Conservation (phyloP, 73 alveolate genomes). For the Paramecium bursaria region DNA sequence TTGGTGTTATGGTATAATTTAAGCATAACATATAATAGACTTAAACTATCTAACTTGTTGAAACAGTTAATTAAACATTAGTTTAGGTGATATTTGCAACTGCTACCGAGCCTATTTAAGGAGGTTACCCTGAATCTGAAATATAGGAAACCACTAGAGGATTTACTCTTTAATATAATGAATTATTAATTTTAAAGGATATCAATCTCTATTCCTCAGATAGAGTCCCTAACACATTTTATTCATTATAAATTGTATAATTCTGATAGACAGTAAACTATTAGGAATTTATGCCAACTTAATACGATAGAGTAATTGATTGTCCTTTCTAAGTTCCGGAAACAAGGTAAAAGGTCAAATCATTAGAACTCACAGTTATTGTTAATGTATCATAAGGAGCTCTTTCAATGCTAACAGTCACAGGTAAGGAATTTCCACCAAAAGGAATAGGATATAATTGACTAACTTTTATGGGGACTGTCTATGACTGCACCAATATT, state of each 20-base stretch:
- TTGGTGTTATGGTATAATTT: slow-evolving; percentile 33
- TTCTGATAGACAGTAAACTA: slow-evolving; percentile 15
- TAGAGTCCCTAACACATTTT: slow-evolving; percentile 11
- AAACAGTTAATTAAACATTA: background rate
- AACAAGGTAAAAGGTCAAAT: background rate
- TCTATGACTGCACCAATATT: slow-evolving; percentile 36
- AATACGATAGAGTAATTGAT: slow-evolving; percentile 6
- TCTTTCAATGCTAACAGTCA: background rate
- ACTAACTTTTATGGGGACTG: background rate
- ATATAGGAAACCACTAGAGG: background rate
- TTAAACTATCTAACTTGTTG: background rate
- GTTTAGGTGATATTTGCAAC: background rate
- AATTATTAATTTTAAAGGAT: background rate
- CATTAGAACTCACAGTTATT: background rate
- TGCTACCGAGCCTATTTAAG: too few relatives aligned
- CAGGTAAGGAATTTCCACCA: slow-evolving; percentile 70
- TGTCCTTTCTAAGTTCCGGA: background rate
- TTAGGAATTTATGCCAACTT: slow-evolving; percentile 8
- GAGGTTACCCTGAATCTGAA: too few relatives aligned
- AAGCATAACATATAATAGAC: slow-evolving; percentile 54
- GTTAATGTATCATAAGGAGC: slow-evolving; percentile 63
- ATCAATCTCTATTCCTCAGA: slow-evolving; percentile 39
- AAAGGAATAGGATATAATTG: slow-evolving; percentile 64
- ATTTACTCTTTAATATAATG: background rate
- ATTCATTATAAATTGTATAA: slow-evolving; percentile 22